These are phyloP conservation scores for Pascua guehoae DNA, from an alignment of 1,284 basidiomycete genomes.

Conservation along the genomic window DNA sequence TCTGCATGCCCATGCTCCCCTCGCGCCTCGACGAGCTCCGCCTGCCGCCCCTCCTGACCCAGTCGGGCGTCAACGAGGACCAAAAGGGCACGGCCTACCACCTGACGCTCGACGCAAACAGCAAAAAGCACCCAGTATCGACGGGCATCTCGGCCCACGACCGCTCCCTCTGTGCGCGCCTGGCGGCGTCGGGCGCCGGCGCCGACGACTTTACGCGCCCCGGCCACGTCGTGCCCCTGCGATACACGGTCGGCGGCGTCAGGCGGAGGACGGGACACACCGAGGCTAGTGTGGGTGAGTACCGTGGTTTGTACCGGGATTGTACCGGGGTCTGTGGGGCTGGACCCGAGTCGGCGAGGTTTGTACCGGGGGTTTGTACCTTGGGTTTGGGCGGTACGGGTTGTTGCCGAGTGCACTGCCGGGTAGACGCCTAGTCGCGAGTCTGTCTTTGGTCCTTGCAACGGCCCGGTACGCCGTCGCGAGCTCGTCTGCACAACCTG, in stretches of 20 bases:
- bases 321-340: not conserved
- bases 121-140: conserved; percentile 49
- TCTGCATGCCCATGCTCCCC: conserved; percentile 81
- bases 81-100: conserved; percentile 93
- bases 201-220: conserved; percentile 84
- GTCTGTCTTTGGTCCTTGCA: too few species aligned
- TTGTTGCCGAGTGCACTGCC: too few species aligned
- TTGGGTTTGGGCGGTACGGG: not conserved
- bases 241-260: conserved; percentile 81
- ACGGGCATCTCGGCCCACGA: conserved; percentile 98
- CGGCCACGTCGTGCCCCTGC: conserved; percentile 91
- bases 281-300: conserved; percentile 71
- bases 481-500: too few species aligned
- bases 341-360: not conserved
- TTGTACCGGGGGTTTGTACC: not conserved
- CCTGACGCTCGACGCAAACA: conserved; percentile 88
- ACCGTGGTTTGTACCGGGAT: not conserved
- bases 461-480: too few species aligned
- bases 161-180: conserved; percentile 78
- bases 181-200: conserved; percentile 62
- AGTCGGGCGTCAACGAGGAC: conserved; percentile 68
- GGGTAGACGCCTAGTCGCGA: too few species aligned
- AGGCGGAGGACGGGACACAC: conserved; percentile 87
- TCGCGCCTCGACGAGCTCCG: conserved; percentile 73
- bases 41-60: conserved; percentile 88